Evolutionary conservation across 768 basidiomycete genomes (phyloP).

Genomic region (Cubamyces sp.): DNA sequence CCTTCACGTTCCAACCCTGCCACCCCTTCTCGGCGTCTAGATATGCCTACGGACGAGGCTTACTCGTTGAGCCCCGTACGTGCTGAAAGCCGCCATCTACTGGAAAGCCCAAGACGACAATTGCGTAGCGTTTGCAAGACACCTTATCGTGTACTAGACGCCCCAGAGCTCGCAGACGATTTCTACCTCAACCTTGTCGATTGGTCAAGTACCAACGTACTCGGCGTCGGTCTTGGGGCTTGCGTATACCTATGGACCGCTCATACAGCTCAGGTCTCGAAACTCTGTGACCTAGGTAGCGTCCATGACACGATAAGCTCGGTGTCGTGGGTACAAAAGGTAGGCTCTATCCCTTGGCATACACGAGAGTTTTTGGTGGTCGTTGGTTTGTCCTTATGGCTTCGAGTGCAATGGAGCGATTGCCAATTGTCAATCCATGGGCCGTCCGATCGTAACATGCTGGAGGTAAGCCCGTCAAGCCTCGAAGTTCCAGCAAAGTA

Average conservation of each 20-base stretch:
- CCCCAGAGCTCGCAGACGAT: conserved; percentile 96
- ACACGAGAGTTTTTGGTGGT: background rate
- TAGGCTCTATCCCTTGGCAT: conserved; percentile 30
- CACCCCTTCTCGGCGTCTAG: conserved; percentile 64
- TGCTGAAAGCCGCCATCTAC: conserved; percentile 76
- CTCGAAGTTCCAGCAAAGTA: too few relatives aligned
- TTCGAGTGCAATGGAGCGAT: conserved; percentile 1
- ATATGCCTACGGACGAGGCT: conserved; percentile 83
- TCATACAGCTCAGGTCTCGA: conserved; percentile 88
- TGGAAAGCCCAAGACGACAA: conserved; percentile 82
- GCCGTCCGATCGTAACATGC: conserved; percentile 13
- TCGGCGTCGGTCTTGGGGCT: conserved; percentile 88
- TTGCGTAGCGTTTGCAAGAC: conserved; percentile 89
- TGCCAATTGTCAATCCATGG: conserved; percentile 8
- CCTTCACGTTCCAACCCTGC: conserved; percentile 56
- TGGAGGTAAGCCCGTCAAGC: background rate
- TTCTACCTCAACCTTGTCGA: conserved; percentile 98
- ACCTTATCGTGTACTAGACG: conserved; percentile 95
- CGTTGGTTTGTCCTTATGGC: background rate
- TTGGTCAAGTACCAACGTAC: conserved; percentile 94
- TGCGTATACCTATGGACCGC: conserved; percentile 99
- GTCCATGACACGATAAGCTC: conserved; percentile 80
- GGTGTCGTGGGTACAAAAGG: conserved; percentile 90
- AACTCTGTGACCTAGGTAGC: conserved; percentile 79
- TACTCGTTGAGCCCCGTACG: conserved; percentile 93